These are phyloP conservation scores for Aspergillus quadrilineatus DNA, from an alignment of 2,329 filamentous ascomycete genomes.

Conservation along the genomic window DNA sequence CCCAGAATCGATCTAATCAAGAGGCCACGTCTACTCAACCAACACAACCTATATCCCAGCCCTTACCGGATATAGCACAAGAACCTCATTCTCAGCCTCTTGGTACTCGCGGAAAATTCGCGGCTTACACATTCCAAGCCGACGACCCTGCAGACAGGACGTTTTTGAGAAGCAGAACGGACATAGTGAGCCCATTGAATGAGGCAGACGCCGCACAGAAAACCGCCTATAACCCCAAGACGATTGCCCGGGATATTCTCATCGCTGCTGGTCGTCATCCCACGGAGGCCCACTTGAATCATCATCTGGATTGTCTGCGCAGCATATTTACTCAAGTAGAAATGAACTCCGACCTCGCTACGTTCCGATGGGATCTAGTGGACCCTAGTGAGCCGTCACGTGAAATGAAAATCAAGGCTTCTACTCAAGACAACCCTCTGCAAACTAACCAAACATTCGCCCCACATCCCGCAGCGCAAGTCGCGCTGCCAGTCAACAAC, in stretches of 20 bases:
- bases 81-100: neutral
- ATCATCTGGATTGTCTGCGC: slow-evolving; percentile 54
- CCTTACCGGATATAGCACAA: no score
- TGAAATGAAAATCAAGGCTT: slow-evolving; percentile 10
- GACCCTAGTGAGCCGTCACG: slow-evolving; percentile 36
- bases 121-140: slow-evolving; percentile 13
- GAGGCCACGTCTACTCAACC: neutral
- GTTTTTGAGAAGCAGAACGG: slow-evolving; percentile 30
- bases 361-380: slow-evolving; percentile 62
- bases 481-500: slow-evolving; percentile 11
- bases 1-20: no score
- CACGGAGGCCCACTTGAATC: slow-evolving; percentile 58
- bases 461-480: neutral
- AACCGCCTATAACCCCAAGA: slow-evolving; percentile 58
- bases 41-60: neutral
- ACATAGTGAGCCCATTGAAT: slow-evolving; percentile 48
- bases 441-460: slow-evolving; percentile 5
- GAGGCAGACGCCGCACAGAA: slow-evolving; percentile 42
- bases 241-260: slow-evolving; percentile 63
- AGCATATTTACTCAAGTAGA: slow-evolving; percentile 46
- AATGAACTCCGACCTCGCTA: slow-evolving; percentile 53
- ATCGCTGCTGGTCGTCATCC: slow-evolving; percentile 63
- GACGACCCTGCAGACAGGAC: slow-evolving; percentile 14
- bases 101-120: slow-evolving; percentile 2
- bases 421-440: neutral